These are phyloP conservation scores for Ogataea philodendri DNA, from an alignment of 805 yeast genomes.

Conservation along the genomic window DNA sequence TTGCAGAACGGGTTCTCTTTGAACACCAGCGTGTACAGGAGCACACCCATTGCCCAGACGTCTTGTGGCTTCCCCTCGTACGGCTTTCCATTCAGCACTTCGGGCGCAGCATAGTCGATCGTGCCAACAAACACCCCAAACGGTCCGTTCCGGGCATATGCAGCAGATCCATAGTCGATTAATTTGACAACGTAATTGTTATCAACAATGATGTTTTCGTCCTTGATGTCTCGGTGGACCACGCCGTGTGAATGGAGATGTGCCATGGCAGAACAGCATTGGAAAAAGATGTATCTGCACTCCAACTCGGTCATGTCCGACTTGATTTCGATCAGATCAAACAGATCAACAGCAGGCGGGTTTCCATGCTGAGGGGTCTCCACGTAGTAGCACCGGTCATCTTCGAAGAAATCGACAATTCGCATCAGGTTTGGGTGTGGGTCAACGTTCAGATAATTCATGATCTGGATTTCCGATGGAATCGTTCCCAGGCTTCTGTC, in stretches of 20 bases:
- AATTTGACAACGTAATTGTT: conserved; percentile 75
- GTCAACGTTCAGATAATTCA: conserved; percentile 71
- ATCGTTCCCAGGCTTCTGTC: conserved; percentile 89
- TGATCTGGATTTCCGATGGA: conserved; percentile 93
- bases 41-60: conserved; percentile 93
- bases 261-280: conserved; percentile 71
- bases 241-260: conserved; percentile 85
- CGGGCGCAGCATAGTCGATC: conserved; percentile 96
- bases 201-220: conserved; percentile 89
- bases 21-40: conserved; percentile 83
- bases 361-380: conserved; percentile 89
- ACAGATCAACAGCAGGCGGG: conserved; percentile 89
- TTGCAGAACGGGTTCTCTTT: conserved; percentile 95
- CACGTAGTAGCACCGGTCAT: conserved; percentile 80
- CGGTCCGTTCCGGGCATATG: conserved; percentile 86
- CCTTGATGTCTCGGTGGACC: conserved; percentile 92
- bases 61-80: conserved; percentile 95
- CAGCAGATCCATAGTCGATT: conserved; percentile 95
- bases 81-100: conserved; percentile 82
- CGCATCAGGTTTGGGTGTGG: conserved; percentile 89
- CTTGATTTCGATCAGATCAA: conserved; percentile 86
- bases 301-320: conserved; percentile 78
- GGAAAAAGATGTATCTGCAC: conserved; percentile 73
- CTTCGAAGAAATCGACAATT: conserved; percentile 90
- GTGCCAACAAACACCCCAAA: conserved; percentile 98